phyloP scores from a whole-genome alignment of 306 rosid species.

The Nissolia schottii region DNA sequence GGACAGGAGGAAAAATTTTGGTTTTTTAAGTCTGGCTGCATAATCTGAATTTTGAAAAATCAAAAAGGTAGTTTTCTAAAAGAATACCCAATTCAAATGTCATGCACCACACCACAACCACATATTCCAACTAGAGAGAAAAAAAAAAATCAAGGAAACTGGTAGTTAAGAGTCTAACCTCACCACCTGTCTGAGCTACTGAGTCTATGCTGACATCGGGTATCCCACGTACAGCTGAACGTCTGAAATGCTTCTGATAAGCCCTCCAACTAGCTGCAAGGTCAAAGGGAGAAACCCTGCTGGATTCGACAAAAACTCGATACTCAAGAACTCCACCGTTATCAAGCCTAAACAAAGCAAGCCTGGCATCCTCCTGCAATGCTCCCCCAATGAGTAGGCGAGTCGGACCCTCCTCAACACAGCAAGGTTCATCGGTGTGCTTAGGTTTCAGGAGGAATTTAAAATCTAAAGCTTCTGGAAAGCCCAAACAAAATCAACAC shows the following conservation, averaged over 20 bases:
- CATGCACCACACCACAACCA: constrained; percentile 7
- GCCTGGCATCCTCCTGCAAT: constrained; percentile 77
- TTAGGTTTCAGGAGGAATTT: constrained; percentile 90
- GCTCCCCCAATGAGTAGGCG: constrained; percentile 71
- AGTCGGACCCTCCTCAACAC: constrained; percentile 86
- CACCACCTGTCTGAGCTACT: constrained; percentile 46
- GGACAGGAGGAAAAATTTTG: not conserved
- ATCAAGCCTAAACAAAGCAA: constrained; percentile 66
- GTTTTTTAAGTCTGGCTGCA: not conserved
- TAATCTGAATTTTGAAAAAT: not conserved
- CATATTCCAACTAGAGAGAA: not conserved
- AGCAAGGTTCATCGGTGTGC: constrained; percentile 46
- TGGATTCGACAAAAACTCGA: constrained; percentile 74
- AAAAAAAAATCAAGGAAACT: not conserved
- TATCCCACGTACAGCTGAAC: constrained; percentile 78
- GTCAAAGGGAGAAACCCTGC: constrained; percentile 82
- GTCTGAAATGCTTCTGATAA: constrained; percentile 69
- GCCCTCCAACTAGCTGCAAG: constrained; percentile 99
- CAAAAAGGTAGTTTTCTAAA: not conserved
- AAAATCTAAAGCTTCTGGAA: constrained; percentile 80
- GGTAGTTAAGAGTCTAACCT: constrained; percentile 41
- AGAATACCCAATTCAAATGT: not conserved
- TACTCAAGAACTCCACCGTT: constrained; percentile 62
- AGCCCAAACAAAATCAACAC: constrained; percentile 24
- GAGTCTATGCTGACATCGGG: constrained; percentile 88